Evolutionary conservation across 352 stramenopile genomes (phyloP), one percentile per base, ranked within the genome.

Genomic region (Globisporangium solare): DNA sequence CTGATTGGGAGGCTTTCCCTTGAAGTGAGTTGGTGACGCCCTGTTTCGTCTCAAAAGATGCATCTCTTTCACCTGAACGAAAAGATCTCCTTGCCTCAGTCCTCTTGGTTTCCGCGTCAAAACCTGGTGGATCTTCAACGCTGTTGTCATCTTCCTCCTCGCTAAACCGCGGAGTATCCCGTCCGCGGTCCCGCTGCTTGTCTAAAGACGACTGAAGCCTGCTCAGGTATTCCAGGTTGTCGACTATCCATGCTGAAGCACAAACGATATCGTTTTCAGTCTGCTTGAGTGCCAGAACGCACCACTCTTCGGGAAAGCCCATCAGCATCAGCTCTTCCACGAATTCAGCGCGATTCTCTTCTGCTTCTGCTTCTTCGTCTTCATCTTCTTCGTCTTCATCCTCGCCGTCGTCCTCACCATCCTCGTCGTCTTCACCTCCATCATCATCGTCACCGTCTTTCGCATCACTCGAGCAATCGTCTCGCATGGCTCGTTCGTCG

Each of bases 291-390:
- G 90, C 91, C 42, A 97, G 51, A 0, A 94, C 64, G 32, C 91
- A 97, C 91, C 91, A 97, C 55, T 97, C 88, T 57, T 97, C 81
- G 0, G 90, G 89, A 45, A 97, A 97, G 0, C 91, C 91, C 83
- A 97, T 97, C 8, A 96, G 71, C 77, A 94, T 94, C 5, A 97
- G 70, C 64, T 97, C 89, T 41, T 96, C 83, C 7, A 97, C 88
- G 59, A 96, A 86, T 53, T 92, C 84, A 6, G 76, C 63, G 3
- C 74, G 68, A 22, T 70, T 68, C 51, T 82, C 80, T 21, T 86
- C 79, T 3, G 43, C 61, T 1, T 83, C 72, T 3, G 43, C 61
- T 1, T 83, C 72, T 13, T 79, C 64, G 8, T 79, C 71, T 0
- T 74, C 74, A 12, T 94, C 74, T 2, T 83, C 71, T 83, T 68